Evolutionary conservation across 371 early-diverging fungal species (phyloP).

Genomic region (Lichtheimia ornata): DNA sequence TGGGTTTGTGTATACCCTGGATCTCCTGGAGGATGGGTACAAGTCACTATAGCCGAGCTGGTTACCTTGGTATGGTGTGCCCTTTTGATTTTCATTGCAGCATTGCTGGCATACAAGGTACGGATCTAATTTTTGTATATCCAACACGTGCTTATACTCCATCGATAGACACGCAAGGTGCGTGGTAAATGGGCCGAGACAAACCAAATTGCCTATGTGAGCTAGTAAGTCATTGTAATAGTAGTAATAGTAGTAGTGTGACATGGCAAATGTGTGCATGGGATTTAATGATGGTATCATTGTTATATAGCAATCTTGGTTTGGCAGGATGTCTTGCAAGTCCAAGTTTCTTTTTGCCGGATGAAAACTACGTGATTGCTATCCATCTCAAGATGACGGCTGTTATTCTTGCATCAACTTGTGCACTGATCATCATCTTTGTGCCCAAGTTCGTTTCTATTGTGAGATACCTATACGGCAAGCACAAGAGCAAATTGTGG

Average conservation of each 20-base stretch:
- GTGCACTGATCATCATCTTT: constrained; percentile 36
- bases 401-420: constrained; percentile 34
- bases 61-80: constrained; percentile 23
- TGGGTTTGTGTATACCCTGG: constrained; percentile 36
- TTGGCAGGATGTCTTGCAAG: constrained; percentile 29
- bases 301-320: constrained; percentile 25
- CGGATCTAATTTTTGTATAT: not conserved
- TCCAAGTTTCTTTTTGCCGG: constrained; percentile 36
- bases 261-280: no score
- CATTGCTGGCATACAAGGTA: constrained; percentile 48
- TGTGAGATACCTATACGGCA: constrained; percentile 19
- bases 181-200: constrained; percentile 45
- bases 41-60: constrained; percentile 22
- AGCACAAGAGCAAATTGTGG: constrained; percentile 6
- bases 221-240: constrained; percentile 38
- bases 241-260: no score
- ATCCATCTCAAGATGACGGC: constrained; percentile 33
- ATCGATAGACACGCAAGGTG: constrained; percentile 32
- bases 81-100: constrained; percentile 26
- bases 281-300: no score
- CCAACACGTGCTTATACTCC: not conserved
- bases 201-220: constrained; percentile 47
- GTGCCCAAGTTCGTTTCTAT: constrained; percentile 32
- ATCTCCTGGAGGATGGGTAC: constrained; percentile 19
- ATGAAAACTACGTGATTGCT: constrained; percentile 20